phyloP scores from a whole-genome alignment of 148 eudicot species.

The Limonium bicolor region DNA sequence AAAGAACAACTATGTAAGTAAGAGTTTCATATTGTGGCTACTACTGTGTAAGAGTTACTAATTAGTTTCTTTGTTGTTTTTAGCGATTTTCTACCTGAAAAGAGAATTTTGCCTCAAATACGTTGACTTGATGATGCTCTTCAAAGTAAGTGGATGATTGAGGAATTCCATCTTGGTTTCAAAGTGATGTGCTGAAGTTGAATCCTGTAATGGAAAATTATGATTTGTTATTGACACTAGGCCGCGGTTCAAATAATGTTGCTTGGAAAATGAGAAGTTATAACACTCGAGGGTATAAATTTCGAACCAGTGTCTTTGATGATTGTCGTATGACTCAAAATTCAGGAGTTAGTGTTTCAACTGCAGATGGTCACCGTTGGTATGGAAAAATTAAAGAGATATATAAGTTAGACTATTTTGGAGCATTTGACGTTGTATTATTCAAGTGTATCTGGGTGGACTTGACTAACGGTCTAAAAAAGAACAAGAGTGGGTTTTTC shows the following conservation, averaged over 20 bases:
- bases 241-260: background rate
- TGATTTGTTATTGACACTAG: background rate
- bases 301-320: background rate
- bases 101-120: background rate
- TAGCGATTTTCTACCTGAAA: background rate
- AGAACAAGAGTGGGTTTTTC: background rate
- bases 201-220: background rate
- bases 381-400: conserved; percentile 1
- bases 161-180: background rate
- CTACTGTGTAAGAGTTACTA: background rate
- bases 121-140: background rate
- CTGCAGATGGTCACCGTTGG: conserved; percentile 1
- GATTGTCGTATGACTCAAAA: conserved; percentile 4
- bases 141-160: conserved; percentile 2
- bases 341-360: conserved; percentile 7
- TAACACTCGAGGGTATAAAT: too few species aligned
- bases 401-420: conserved; percentile 2
- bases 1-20: background rate
- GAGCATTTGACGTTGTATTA: conserved; percentile 3
- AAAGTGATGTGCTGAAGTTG: background rate
- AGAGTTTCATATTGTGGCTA: background rate
- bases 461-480: background rate
- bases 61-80: background rate
- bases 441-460: conserved; percentile 11
- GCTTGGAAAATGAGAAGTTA: background rate